These are phyloP conservation scores for Cucurbita ficifolia DNA, from an alignment of 306 rosid species.

Conservation along the genomic window DNA sequence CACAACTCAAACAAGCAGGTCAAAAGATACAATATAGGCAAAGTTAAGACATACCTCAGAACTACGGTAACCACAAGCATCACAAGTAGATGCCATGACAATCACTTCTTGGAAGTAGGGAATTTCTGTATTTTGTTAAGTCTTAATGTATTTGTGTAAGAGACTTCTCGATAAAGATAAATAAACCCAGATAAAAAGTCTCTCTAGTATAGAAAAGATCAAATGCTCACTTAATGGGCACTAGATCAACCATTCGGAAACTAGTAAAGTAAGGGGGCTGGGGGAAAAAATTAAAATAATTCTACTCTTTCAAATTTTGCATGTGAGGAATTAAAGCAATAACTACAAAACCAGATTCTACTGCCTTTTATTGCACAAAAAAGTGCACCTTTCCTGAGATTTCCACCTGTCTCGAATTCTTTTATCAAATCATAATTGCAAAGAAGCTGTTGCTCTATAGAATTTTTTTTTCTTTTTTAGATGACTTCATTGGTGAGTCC, in stretches of 20 bases:
- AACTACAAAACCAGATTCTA: neutral
- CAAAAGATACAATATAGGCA: neutral
- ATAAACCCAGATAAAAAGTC: neutral
- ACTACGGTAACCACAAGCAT: constrained; percentile 83
- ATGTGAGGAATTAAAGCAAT: neutral
- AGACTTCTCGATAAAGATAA: neutral
- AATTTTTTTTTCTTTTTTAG: neutral
- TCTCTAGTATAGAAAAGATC: too few relatives aligned
- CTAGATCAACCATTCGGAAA: neutral
- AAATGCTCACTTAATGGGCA: neutral
- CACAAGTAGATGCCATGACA: constrained; percentile 97
- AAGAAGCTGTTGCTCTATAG: neutral
- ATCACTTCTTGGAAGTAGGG: constrained; percentile 95
- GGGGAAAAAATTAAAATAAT: neutral
- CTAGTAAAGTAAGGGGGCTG: neutral
- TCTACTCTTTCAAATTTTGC: neutral
- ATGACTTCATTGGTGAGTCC: neutral
- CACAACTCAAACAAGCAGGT: constrained; percentile 7
- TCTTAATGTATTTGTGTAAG: constrained; percentile 6
- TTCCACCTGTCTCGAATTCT: neutral
- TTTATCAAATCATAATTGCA: neutral
- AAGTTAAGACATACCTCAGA: constrained; percentile 64
- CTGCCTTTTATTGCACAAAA: neutral
- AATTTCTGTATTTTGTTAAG: constrained; percentile 61
- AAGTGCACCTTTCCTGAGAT: too few relatives aligned